Evolutionary conservation across 768 basidiomycete genomes (phyloP).

Genomic region (Leucocoprinus leucothites): DNA sequence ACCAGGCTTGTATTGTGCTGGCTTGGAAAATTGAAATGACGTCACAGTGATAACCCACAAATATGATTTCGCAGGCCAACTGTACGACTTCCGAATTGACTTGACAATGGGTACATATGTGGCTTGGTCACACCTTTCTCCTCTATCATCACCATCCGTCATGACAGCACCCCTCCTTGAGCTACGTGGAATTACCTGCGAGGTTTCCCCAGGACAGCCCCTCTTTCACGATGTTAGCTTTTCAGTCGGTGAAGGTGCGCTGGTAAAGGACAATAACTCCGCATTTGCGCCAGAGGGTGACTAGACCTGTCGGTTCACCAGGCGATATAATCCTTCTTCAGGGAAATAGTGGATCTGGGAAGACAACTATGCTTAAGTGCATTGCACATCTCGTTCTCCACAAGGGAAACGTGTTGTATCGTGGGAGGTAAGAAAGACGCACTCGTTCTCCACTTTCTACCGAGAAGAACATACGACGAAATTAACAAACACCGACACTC

Average conservation of each 20-base stretch:
- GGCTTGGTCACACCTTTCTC: background rate
- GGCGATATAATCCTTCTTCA: constrained; percentile 76
- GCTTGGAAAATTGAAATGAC: constrained; percentile 8
- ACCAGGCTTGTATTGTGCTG: background rate
- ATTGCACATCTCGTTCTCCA: constrained; percentile 77
- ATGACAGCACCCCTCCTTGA: constrained; percentile 43
- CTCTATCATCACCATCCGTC: constrained; percentile 4
- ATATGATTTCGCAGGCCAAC: background rate
- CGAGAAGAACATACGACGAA: background rate
- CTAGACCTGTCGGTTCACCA: constrained; percentile 12
- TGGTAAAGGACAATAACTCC: background rate
- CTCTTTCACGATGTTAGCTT: constrained; percentile 66
- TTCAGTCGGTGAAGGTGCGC: constrained; percentile 50
- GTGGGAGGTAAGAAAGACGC: constrained; percentile 52
- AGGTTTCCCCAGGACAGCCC: constrained; percentile 39
- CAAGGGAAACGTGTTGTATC: constrained; percentile 58
- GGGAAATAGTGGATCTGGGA: constrained; percentile 79
- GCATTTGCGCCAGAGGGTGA: background rate
- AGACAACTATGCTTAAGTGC: constrained; percentile 81
- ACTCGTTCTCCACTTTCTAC: background rate
- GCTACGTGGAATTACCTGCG: constrained; percentile 47
- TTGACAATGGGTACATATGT: background rate
- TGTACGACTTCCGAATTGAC: background rate
- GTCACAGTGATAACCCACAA: background rate
- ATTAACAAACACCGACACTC: background rate